phyloP scores from a whole-genome alignment of 192 early-diverging fungal species.

The Chytriomyces sp. region DNA sequence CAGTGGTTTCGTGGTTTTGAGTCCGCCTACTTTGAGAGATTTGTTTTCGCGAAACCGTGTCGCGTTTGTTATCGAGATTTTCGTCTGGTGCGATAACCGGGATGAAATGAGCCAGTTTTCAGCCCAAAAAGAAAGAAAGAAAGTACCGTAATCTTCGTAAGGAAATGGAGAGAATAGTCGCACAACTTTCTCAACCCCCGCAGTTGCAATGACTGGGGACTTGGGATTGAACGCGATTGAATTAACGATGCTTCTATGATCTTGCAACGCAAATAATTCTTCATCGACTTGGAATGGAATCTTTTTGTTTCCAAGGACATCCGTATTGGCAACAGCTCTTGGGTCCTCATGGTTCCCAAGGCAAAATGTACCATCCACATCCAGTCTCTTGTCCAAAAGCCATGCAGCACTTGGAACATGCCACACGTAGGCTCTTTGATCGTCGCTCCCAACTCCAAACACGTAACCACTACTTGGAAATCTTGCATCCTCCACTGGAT shows the following conservation, averaged over 20 bases:
- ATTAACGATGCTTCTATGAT: constrained; percentile 27
- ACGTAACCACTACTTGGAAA: neutral
- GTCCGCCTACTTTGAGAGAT: too few species aligned
- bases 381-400: constrained; percentile 13
- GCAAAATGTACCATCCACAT: neutral
- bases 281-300: constrained; percentile 10
- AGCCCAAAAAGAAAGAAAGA: neutral
- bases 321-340: neutral
- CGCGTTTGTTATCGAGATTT: neutral
- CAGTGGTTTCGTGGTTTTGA: neutral
- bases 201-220: constrained; percentile 29
- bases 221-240: constrained; percentile 21
- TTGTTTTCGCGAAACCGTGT: neutral
- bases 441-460: constrained; percentile 35
- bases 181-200: constrained; percentile 36
- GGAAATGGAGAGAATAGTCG: constrained; percentile 21
- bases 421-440: constrained; percentile 33
- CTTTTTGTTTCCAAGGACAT: neutral
- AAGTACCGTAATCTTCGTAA: neutral
- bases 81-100: neutral
- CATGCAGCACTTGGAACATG: constrained; percentile 8
- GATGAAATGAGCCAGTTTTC: too few species aligned
- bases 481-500: neutral
- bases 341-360: neutral
- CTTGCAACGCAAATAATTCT: constrained; percentile 18